A percentile compares a stretch with the other conserved stretches of the same genome.
Conservation (phyloP, 768 basidiomycete genomes). For the Tulasnella sp. region DNA sequence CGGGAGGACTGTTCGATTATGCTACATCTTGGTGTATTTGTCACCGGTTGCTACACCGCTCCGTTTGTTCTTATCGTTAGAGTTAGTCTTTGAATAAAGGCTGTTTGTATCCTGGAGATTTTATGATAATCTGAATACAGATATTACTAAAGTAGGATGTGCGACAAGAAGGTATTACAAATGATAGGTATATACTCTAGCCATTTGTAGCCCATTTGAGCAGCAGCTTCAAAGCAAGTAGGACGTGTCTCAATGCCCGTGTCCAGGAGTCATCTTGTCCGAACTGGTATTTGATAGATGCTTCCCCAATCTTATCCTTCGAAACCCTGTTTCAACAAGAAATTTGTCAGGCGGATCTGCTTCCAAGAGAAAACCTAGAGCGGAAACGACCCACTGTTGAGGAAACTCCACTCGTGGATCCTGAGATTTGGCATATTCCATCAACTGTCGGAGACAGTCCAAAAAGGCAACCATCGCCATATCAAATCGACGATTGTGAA, state of each 20-base stretch:
- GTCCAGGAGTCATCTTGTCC: slow-evolving; percentile 96
- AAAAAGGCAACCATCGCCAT: slow-evolving; percentile 92
- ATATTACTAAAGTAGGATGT: too few relatives aligned
- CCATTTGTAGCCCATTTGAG: slow-evolving; percentile 27
- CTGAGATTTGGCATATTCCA: slow-evolving; percentile 69
- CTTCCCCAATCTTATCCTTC: slow-evolving; percentile 94
- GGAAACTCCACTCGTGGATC: slow-evolving; percentile 66
- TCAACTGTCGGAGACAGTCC: slow-evolving; percentile 84
- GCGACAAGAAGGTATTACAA: too few relatives aligned
- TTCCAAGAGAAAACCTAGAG: slow-evolving; percentile 1
- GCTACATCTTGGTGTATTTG: too few relatives aligned
- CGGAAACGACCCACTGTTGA: slow-evolving; percentile 53
- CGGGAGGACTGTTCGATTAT: too few relatives aligned
- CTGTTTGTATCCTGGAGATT: too few relatives aligned
- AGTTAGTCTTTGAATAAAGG: too few relatives aligned
- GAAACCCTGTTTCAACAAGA: slow-evolving; percentile 38
- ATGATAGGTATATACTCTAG: too few relatives aligned
- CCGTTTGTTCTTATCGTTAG: too few relatives aligned
- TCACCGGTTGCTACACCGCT: too few relatives aligned
- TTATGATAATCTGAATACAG: too few relatives aligned
- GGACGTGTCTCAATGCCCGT: slow-evolving; percentile 77
- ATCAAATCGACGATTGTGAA: slow-evolving; percentile 94
- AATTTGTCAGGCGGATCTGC: not conserved
- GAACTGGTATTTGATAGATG: slow-evolving; percentile 87
- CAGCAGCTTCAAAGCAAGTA: slow-evolving; percentile 77